Conservation (phyloP, 208 protist genomes). For the Leishmania tarentolae region DNA sequence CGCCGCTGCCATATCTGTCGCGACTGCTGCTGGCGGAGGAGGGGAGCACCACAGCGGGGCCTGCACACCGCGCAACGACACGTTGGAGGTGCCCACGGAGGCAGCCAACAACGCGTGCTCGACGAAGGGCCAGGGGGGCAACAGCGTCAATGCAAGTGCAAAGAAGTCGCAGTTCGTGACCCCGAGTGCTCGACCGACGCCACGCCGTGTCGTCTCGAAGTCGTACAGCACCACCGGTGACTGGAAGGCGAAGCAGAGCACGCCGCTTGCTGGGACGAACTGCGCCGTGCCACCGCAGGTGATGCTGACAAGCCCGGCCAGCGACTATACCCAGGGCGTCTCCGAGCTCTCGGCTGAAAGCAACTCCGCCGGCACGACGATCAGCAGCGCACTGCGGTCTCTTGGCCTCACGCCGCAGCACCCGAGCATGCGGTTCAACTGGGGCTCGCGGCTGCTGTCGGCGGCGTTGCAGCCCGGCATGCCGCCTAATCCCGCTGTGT, state of each 20-base stretch:
- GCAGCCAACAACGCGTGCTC: constrained; percentile 2
- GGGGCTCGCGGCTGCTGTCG: constrained; percentile 8
- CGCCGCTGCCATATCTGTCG: neutral
- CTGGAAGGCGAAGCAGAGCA: constrained; percentile 37
- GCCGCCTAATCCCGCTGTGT: neutral
- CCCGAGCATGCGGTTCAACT: constrained; percentile 20
- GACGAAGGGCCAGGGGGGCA: neutral
- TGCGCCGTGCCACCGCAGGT: constrained; percentile 34
- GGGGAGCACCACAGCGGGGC: constrained; percentile 18
- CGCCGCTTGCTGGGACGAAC: constrained; percentile 3
- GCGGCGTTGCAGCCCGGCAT: constrained; percentile 2
- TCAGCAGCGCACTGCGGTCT: constrained; percentile 21
- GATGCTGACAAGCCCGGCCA: constrained; percentile 41
- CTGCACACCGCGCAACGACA: constrained; percentile 27
- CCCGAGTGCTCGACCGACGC: constrained; percentile 78
- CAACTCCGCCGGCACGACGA: constrained; percentile 1
- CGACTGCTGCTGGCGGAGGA: neutral
- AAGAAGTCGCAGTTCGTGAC: constrained; percentile 49
- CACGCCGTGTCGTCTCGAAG: constrained; percentile 58
- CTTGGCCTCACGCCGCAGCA: constrained; percentile 21
- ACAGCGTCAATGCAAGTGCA: constrained; percentile 12
- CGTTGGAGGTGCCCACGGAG: constrained; percentile 5
- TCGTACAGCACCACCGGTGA: constrained; percentile 46
- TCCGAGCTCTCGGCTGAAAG: constrained; percentile 56
- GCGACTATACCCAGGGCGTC: constrained; percentile 52